These are phyloP conservation scores for Hypoxylon sp. DNA, from an alignment of 2,329 filamentous ascomycete genomes.

Conservation along the genomic window DNA sequence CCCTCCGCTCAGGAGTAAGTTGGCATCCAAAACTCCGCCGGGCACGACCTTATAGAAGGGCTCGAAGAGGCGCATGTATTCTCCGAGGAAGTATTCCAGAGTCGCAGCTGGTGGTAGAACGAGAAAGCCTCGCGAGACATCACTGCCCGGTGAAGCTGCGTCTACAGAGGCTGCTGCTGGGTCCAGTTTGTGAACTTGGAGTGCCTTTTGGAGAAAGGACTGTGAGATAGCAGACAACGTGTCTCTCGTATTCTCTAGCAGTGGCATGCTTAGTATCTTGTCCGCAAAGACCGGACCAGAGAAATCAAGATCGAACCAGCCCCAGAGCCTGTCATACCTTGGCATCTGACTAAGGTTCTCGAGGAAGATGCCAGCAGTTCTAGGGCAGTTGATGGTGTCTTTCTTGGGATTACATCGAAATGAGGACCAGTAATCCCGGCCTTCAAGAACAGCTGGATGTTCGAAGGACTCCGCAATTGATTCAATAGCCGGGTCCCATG, in stretches of 20 bases:
- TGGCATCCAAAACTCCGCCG: constrained; percentile 26
- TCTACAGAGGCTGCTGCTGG: constrained; percentile 26
- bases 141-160: constrained; percentile 20
- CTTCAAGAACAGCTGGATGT: constrained; percentile 27
- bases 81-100: constrained; percentile 30
- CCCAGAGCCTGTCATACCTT: constrained; percentile 28
- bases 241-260: constrained; percentile 24
- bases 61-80: constrained; percentile 35
- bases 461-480: constrained; percentile 16
- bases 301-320: constrained; percentile 32
- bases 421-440: constrained; percentile 24
- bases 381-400: constrained; percentile 25
- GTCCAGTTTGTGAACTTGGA: constrained; percentile 28
- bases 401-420: constrained; percentile 31
- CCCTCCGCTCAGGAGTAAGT: constrained; percentile 12
- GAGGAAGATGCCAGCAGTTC: constrained; percentile 26
- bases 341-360: constrained; percentile 33
- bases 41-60: constrained; percentile 28
- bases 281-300: constrained; percentile 14
- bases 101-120: constrained; percentile 30
- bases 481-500: constrained; percentile 13
- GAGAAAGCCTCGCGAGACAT: constrained; percentile 25
- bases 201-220: constrained; percentile 28
- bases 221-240: constrained; percentile 29
- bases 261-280: constrained; percentile 23